These are phyloP conservation scores for Botrytis porri DNA, from an alignment of 2,329 filamentous ascomycete species.

Conservation along the genomic window DNA sequence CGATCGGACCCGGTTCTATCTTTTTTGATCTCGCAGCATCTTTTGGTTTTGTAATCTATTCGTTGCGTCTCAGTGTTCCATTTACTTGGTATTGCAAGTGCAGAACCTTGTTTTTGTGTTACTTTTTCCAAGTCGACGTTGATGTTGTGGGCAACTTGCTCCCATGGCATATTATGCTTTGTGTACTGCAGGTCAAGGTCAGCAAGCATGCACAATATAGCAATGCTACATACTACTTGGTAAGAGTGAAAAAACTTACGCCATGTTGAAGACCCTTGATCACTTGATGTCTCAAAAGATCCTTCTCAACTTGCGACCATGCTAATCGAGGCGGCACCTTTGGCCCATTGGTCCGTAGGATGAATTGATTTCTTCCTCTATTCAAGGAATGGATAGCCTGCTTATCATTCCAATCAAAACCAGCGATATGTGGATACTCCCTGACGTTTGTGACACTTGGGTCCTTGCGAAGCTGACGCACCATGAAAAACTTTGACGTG, in stretches of 20 bases:
- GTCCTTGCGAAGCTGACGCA: slow-evolving; percentile 8
- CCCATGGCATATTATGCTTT: slow-evolving; percentile 3
- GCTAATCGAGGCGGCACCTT: not conserved
- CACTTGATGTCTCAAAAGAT: slow-evolving; percentile 11
- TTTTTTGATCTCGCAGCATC: not conserved
- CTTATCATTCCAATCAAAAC: slow-evolving; percentile 21
- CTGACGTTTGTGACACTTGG: slow-evolving; percentile 8
- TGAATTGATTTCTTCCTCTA: slow-evolving; percentile 18
- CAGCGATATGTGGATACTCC: slow-evolving; percentile 16
- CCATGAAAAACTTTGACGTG: slow-evolving; percentile 24
- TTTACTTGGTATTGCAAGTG: slow-evolving; percentile 4
- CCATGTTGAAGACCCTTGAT: not conserved
- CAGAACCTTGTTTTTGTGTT: not conserved
- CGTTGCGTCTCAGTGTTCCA: not conserved
- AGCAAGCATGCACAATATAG: not conserved
- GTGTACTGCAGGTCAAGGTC: not conserved
- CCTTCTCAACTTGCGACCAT: slow-evolving; percentile 20
- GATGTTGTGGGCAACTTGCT: slow-evolving; percentile 14
- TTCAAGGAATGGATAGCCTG: slow-evolving; percentile 13
- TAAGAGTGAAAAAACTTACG: not conserved
- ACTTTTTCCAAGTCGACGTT: slow-evolving; percentile 1
- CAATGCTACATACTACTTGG: too few relatives aligned
- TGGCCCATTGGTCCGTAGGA: not conserved
- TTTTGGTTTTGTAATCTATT: not conserved
- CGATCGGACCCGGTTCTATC: slow-evolving; percentile 3